phyloP scores from a whole-genome alignment of 495 filamentous ascomycete species.

The Ramalina intermedia region DNA sequence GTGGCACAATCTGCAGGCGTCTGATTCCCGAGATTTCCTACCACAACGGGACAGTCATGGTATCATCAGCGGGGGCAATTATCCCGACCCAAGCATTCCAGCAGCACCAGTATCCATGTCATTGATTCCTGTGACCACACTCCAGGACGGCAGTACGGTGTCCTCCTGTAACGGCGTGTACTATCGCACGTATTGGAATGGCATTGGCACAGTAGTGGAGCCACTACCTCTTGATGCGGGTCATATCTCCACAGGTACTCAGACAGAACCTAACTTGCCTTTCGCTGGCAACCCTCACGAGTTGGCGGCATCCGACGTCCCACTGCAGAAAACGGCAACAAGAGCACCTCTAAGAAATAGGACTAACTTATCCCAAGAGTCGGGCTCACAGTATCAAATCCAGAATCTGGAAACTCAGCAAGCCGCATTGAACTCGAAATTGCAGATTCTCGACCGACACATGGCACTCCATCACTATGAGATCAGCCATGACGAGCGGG shows the following conservation, averaged over 20 bases:
- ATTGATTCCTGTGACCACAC: conserved; percentile 1
- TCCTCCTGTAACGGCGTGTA: conserved; percentile 9
- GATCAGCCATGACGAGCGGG: conserved; percentile 20
- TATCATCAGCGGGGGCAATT: not conserved
- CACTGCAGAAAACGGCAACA: too few species aligned
- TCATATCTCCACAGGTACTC: not conserved
- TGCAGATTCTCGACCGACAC: conserved; percentile 25
- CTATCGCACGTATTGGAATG: conserved; percentile 14
- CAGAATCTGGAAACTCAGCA: conserved; percentile 2
- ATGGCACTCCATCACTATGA: conserved; percentile 27
- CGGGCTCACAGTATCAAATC: not conserved
- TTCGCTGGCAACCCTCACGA: not conserved
- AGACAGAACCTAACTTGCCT: not conserved
- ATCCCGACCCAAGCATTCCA: not conserved
- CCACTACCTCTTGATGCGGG: not conserved
- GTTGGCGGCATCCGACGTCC: not conserved
- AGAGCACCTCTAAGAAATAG: conserved; percentile 1
- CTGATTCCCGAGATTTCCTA: too few species aligned
- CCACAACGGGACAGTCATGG: not conserved
- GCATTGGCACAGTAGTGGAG: conserved; percentile 5
- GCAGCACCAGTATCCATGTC: not conserved
- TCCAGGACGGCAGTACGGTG: conserved; percentile 9
- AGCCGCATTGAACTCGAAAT: conserved; percentile 19
- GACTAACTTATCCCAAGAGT: conserved; percentile 9
- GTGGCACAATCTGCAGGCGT: too few species aligned